Percentiles rank a stretch among this genome's conserved stretches.
Conservation (phyloP, 164 flowering plant species). For the Annona squamosa region DNA sequence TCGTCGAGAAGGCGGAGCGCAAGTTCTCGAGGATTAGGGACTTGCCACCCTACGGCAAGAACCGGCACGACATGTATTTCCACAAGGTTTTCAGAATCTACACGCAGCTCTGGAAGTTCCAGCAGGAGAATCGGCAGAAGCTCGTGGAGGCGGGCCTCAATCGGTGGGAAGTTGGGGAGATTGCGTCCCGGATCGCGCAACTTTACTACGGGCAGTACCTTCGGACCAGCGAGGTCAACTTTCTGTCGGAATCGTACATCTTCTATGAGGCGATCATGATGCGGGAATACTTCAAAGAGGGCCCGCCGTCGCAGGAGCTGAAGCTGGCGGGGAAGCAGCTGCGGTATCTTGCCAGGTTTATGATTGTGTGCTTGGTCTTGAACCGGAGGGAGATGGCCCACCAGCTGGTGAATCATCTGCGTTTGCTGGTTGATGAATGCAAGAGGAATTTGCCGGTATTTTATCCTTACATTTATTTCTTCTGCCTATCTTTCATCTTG, state of each 20-base stretch:
- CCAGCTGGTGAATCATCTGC: constrained; percentile 62
- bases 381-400: constrained; percentile 71
- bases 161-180: constrained; percentile 96
- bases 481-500: background rate
- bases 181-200: constrained; percentile 92
- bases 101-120: constrained; percentile 89
- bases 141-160: constrained; percentile 82
- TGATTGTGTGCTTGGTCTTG: constrained; percentile 70
- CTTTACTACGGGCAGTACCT: constrained; percentile 79
- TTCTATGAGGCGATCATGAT: constrained; percentile 82
- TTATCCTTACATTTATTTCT: background rate
- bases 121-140: constrained; percentile 82
- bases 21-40: constrained; percentile 87
- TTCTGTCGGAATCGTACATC: constrained; percentile 65
- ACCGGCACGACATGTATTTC: constrained; percentile 75
- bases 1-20: constrained; percentile 81
- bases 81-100: constrained; percentile 82
- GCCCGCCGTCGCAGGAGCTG: constrained; percentile 48
- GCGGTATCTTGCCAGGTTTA: constrained; percentile 74
- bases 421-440: constrained; percentile 67
- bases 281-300: constrained; percentile 83
- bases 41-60: constrained; percentile 65
- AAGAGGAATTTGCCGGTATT: constrained; percentile 71
- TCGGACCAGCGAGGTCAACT: constrained; percentile 73
- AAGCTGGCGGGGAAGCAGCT: constrained; percentile 73